A percentile compares a stretch with the other conserved stretches of the same genome.
These are phyloP conservation scores for Talaromyces proteolyticus DNA, from an alignment of 495 filamentous ascomycete species.

Conservation along the genomic window DNA sequence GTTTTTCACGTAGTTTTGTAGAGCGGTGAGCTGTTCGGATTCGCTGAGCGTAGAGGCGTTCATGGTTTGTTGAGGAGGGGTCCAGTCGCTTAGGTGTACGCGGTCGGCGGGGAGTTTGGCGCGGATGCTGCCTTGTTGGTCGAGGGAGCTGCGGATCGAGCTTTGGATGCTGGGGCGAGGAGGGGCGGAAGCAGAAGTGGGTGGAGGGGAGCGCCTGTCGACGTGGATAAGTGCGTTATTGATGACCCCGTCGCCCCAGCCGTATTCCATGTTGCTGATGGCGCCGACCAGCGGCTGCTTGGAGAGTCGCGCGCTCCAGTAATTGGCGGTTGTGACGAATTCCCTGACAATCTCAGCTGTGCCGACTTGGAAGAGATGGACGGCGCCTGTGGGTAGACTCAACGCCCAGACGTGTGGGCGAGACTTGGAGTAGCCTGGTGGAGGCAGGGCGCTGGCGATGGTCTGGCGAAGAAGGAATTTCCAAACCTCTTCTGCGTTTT, in stretches of 20 bases:
- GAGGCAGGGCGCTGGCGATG: slow-evolving; percentile 82
- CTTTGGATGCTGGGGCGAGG: slow-evolving; percentile 61
- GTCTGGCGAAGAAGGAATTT: slow-evolving; percentile 88
- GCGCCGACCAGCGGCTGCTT: slow-evolving; percentile 89
- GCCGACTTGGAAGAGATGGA: slow-evolving; percentile 96
- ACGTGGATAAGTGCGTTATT: slow-evolving; percentile 60
- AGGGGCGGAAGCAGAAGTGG: slow-evolving; percentile 14
- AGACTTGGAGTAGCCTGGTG: slow-evolving; percentile 87
- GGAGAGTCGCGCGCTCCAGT: slow-evolving; percentile 91
- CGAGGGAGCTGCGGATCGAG: slow-evolving; percentile 66
- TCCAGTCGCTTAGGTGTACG: slow-evolving; percentile 83
- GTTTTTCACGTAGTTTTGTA: slow-evolving; percentile 73
- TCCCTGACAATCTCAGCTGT: slow-evolving; percentile 92
- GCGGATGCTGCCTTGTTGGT: slow-evolving; percentile 53
- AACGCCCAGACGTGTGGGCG: slow-evolving; percentile 93
- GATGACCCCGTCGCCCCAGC: slow-evolving; percentile 88
- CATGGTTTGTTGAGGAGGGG: slow-evolving; percentile 87
- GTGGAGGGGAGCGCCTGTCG: slow-evolving; percentile 23
- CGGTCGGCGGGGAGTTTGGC: slow-evolving; percentile 79
- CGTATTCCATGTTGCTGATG: slow-evolving; percentile 95
- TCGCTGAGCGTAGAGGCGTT: slow-evolving; percentile 72
- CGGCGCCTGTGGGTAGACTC: slow-evolving; percentile 85
- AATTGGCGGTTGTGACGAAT: slow-evolving; percentile 92
- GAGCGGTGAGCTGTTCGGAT: slow-evolving; percentile 68
- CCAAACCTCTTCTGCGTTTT: slow-evolving; percentile 82